These are phyloP conservation scores for Hordeum pubiflorum DNA, from an alignment of 202 grass and related monocot species.

Conservation along the genomic window DNA sequence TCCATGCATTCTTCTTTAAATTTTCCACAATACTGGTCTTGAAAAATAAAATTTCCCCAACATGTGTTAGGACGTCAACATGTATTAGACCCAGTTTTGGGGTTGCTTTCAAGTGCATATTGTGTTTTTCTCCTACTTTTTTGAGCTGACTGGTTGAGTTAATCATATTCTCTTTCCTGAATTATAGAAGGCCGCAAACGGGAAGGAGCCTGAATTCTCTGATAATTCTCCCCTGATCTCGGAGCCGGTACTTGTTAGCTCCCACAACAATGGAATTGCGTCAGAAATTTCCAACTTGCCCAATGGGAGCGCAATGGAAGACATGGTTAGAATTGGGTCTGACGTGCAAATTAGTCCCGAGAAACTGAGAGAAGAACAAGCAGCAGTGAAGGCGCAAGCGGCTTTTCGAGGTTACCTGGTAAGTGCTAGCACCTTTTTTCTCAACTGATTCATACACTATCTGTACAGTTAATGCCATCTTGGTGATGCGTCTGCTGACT, in stretches of 20 bases:
- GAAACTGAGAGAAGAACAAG: conserved; percentile 58
- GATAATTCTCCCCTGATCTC: conserved; percentile 69
- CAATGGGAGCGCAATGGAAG: conserved; percentile 2
- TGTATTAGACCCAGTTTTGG: too few species aligned
- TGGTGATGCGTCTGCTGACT: background rate
- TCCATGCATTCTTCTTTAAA: background rate
- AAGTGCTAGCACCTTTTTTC: conserved; percentile 41
- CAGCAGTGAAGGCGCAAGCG: conserved; percentile 80
- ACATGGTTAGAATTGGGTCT: conserved; percentile 19
- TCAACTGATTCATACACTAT: conserved; percentile 8
- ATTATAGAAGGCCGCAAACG: conserved; percentile 46
- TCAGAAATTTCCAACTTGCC: conserved; percentile 21
- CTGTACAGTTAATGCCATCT: background rate
- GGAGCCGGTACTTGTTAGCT: conserved; percentile 58
- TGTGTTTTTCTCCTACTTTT: background rate
- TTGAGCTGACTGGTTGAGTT: background rate
- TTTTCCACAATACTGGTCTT: background rate
- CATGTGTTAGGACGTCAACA: background rate
- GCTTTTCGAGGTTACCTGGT: conserved; percentile 96
- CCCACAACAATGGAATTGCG: conserved; percentile 30
- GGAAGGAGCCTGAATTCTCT: conserved; percentile 35
- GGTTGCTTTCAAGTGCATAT: background rate
- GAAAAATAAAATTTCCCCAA: background rate
- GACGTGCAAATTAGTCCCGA: conserved; percentile 8
- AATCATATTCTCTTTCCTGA: conserved; percentile 10